phyloP scores from a whole-genome alignment of 73 alveolate species.

The Tetrahymena elliotti region DNA sequence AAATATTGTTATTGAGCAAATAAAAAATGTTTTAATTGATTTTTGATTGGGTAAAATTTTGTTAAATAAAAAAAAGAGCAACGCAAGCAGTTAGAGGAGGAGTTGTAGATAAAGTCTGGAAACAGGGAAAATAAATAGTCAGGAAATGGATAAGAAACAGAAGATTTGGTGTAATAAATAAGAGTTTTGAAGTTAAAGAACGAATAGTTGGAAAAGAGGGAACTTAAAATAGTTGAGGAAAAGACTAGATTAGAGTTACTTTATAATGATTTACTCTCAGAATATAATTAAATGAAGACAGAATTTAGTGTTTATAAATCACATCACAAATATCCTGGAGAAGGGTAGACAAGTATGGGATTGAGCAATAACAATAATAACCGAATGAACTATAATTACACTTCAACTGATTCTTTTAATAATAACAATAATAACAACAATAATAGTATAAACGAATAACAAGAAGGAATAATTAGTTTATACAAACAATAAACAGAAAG shows the following conservation, averaged over 20 bases:
- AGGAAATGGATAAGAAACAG: neutral
- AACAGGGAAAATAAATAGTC: neutral
- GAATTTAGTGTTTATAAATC: neutral
- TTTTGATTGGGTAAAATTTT: neutral
- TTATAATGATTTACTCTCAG: neutral
- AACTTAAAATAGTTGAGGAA: neutral
- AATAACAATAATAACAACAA: neutral
- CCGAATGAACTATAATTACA: neutral
- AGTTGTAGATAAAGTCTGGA: neutral
- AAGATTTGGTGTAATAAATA: neutral
- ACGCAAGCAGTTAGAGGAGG: neutral
- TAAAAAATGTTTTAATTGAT: no score
- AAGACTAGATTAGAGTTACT: neutral
- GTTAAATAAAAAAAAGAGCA: neutral
- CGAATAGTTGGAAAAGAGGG: neutral
- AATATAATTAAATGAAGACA: neutral
- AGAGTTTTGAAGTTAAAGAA: neutral
- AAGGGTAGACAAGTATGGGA: neutral
- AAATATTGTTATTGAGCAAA: no score
- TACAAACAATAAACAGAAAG: neutral
- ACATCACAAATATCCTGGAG: neutral
- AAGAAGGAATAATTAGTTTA: neutral
- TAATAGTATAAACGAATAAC: neutral
- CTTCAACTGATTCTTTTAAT: neutral
- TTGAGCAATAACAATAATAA: neutral